A percentile compares a stretch with the other conserved stretches of the same genome.
phyloP scores from a whole-genome alignment of 192 early-diverging fungal species.

The Podila epigama region DNA sequence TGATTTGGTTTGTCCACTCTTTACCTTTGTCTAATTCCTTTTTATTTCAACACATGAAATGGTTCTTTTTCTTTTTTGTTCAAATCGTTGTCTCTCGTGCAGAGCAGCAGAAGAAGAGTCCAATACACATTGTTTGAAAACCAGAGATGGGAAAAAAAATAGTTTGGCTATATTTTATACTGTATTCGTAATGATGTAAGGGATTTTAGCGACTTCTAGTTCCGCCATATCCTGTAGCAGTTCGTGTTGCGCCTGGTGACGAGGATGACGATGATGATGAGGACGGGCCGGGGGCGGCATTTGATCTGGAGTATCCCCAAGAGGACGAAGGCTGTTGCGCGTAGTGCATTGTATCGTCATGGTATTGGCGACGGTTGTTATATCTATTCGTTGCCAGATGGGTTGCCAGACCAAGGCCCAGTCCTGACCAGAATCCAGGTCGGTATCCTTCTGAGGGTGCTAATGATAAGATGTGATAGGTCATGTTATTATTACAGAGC shows the following conservation, averaged over 20 bases:
- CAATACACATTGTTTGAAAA: not conserved
- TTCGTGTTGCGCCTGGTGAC: not conserved
- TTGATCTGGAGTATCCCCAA: not conserved
- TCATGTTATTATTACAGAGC: not conserved
- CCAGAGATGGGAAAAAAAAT: conserved; percentile 1
- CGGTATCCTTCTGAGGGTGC: conserved; percentile 17
- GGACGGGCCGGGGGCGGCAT: not conserved
- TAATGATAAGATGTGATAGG: not conserved
- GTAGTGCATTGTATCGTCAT: not conserved
- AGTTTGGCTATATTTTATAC: not conserved
- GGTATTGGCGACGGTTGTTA: not conserved
- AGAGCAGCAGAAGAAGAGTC: not conserved
- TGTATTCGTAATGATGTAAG: not conserved
- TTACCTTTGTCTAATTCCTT: not conserved
- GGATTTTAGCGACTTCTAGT: not conserved
- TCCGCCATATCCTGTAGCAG: not conserved
- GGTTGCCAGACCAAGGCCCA: conserved; percentile 31
- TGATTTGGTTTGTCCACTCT: not conserved
- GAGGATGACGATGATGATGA: not conserved
- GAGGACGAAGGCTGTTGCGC: not conserved
- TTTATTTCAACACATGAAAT: not conserved
- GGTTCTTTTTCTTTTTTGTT: not conserved
- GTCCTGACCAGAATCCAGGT: conserved; percentile 50
- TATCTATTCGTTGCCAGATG: conserved; percentile 25
- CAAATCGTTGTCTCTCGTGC: not conserved